Evolutionary conservation across 1,139 yeast species (phyloP).

Genomic region (Hemisphaericaspora lyxosophila): DNA sequence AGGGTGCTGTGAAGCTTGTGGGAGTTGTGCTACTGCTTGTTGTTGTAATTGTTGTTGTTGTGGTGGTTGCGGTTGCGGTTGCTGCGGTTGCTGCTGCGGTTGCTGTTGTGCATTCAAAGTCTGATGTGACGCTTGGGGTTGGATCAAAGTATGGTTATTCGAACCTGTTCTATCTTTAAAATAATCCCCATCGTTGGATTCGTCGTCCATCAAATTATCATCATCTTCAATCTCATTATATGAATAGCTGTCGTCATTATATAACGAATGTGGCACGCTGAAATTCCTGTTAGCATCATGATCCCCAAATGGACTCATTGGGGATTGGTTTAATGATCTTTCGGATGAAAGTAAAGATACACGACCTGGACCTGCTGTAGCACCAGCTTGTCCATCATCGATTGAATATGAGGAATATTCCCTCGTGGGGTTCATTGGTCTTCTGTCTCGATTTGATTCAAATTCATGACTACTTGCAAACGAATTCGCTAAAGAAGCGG

Average conservation of each 20-base stretch:
- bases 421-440: conserved; percentile 11
- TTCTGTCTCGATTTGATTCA: conserved; percentile 14
- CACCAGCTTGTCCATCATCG: conserved; percentile 6
- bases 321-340: conserved; percentile 8
- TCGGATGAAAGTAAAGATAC: conserved; percentile 1
- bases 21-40: conserved; percentile 4
- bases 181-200: conserved; percentile 31
- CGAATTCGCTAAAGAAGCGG: conserved; percentile 22
- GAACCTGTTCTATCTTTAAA: conserved; percentile 6
- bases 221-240: conserved; percentile 31
- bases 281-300: conserved; percentile 4
- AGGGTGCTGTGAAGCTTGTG: conserved; percentile 2
- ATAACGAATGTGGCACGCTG: conserved; percentile 11
- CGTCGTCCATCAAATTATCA: conserved; percentile 30
- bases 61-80: conserved; percentile 4
- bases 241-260: conserved; percentile 24
- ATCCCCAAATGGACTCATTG: conserved; percentile 8
- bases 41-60: conserved; percentile 4
- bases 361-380: neutral
- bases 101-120: conserved; percentile 5
- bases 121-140: conserved; percentile 6
- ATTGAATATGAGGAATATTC: conserved; percentile 14
- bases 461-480: conserved; percentile 22
- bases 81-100: conserved; percentile 5
- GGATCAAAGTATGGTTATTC: conserved; percentile 6